These are phyloP conservation scores for Nothomitra cinnamomea DNA, from an alignment of 2,329 filamentous ascomycete genomes.

Conservation along the genomic window DNA sequence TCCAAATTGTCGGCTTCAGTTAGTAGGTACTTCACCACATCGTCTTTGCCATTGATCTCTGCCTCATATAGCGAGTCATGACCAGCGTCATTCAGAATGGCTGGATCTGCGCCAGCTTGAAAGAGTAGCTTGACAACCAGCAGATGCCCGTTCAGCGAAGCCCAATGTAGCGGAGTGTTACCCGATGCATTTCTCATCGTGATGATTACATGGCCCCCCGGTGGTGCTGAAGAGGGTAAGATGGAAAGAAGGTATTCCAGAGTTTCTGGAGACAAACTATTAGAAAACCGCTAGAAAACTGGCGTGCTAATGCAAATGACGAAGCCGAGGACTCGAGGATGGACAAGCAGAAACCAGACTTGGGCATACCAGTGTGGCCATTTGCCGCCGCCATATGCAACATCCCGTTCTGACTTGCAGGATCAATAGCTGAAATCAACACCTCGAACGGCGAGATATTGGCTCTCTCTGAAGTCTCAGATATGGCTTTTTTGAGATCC, in stretches of 20 bases:
- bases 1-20: slow-evolving; percentile 10
- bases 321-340: not conserved
- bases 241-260: slow-evolving; percentile 30
- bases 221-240: slow-evolving; percentile 13
- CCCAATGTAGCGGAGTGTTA: slow-evolving; percentile 76
- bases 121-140: slow-evolving; percentile 63
- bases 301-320: not conserved
- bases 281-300: slow-evolving; percentile 9
- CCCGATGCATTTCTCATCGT: slow-evolving; percentile 45
- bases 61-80: slow-evolving; percentile 65
- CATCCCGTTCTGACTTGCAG: slow-evolving; percentile 45
- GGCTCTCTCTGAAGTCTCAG: not conserved
- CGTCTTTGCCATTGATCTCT: slow-evolving; percentile 48
- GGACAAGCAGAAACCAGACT: slow-evolving; percentile 9
- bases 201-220: slow-evolving; percentile 16
- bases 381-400: slow-evolving; percentile 91
- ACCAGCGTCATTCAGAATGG: slow-evolving; percentile 38
- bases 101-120: slow-evolving; percentile 58
- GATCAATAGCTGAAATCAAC: not conserved
- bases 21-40: slow-evolving; percentile 40
- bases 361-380: slow-evolving; percentile 55
- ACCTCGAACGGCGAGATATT: not conserved
- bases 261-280: slow-evolving; percentile 22
- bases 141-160: slow-evolving; percentile 74
- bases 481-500: slow-evolving; percentile 33